These are phyloP conservation scores for Colletotrichum destructivum DNA, from an alignment of 2,329 filamentous ascomycete species.

Conservation along the genomic window DNA sequence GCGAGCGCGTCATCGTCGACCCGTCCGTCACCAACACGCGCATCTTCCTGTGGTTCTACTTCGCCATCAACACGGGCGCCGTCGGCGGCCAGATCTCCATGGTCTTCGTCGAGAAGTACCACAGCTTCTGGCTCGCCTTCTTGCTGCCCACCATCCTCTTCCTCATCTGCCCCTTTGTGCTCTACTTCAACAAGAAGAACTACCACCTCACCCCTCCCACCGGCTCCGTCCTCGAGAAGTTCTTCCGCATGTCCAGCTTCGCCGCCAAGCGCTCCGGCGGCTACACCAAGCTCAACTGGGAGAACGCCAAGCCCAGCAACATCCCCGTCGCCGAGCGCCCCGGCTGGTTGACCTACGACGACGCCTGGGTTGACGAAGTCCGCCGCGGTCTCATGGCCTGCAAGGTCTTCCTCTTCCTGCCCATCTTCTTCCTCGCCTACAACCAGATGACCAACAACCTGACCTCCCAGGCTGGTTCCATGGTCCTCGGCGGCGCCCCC, in stretches of 20 bases:
- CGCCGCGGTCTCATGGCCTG: conserved; percentile 78
- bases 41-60: conserved; percentile 76
- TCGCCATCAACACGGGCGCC: conserved; percentile 76
- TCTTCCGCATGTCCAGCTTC: conserved; percentile 71
- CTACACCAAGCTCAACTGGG: conserved; percentile 77
- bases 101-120: conserved; percentile 82
- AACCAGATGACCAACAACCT: conserved; percentile 74
- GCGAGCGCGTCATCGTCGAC: conserved; percentile 80
- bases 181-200: conserved; percentile 71
- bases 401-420: conserved; percentile 80
- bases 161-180: conserved; percentile 72
- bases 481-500: conserved; percentile 79
- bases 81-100: conserved; percentile 74
- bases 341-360: conserved; percentile 85
- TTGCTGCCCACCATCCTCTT: conserved; percentile 78
- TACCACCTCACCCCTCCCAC: conserved; percentile 77
- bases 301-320: conserved; percentile 76
- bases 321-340: conserved; percentile 71
- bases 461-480: conserved; percentile 75
- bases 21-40: conserved; percentile 78
- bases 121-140: conserved; percentile 83
- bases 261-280: conserved; percentile 76
- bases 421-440: conserved; percentile 73
- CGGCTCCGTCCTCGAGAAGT: conserved; percentile 80
- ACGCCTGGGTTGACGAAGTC: conserved; percentile 86